Evolutionary conservation across 1,284 basidiomycete species (phyloP), one percentile per base, ranked within the genome.

Genomic region (Cryptococcus floricola): DNA sequence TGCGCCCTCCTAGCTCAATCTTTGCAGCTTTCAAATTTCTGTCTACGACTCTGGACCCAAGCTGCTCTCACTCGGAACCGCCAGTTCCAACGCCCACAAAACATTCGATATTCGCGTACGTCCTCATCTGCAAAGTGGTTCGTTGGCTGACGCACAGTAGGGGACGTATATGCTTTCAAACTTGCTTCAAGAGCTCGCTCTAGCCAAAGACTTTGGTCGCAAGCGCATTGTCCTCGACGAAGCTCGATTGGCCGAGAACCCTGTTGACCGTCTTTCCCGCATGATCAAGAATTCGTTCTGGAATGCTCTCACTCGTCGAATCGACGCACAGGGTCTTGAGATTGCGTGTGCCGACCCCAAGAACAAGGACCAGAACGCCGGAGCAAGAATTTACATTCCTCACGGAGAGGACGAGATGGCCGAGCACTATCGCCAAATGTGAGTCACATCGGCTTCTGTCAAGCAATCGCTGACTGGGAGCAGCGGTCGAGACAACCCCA

Each of bases 261-360:
- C 95, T 0, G 93, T 98, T 44, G 92, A 96, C 73, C 88, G 95
- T 44, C 83, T 98, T 41, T 95, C 91, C 23, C 86, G 96, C 58
- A 98, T 98, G 95, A 98, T 98, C 79, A 89, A 88, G 73, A 87
- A 94, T 78, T 94, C 91, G 12, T 98, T 98, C 81, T 98, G 95
- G 95, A 90, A 95, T 75, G 91, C 93, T 9, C 82, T 98, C 50
- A 98, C 96, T 1, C 87, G 95, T 52, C 86, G 92, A 39, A 98
- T 98, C 69, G 96, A 98, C 71, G 93, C 91, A 0, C 92, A 97
- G 61, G 96, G 95, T 5, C 83, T 98, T 37, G 94, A 98, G 76
- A 90, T 92, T 60, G 97, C 98, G 62, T 92, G 92, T 53, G 89
- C 89, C 2, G 96, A 98, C 74, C 95, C 96, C 10, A 98, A 98